Percentiles rank a stretch among this genome's conserved stretches.
Conservation (phyloP, 345 rosid genomes). For the Euphorbia tirucalli region DNA sequence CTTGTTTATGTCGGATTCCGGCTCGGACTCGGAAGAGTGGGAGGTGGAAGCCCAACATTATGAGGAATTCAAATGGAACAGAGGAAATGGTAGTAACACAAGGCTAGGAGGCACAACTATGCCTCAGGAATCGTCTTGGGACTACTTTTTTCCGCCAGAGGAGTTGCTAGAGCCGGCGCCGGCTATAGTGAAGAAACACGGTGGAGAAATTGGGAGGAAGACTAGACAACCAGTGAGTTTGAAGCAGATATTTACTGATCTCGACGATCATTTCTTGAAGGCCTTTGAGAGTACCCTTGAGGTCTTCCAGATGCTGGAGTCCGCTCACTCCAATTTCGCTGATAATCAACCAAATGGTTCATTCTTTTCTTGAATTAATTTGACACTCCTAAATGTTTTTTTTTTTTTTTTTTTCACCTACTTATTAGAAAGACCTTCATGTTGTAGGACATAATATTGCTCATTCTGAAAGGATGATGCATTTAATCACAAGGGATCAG, state of each 20-base stretch:
- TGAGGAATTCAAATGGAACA: background rate
- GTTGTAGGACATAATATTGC: slow-evolving; percentile 69
- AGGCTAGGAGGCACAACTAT: background rate
- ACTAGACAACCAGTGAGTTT: slow-evolving; percentile 29
- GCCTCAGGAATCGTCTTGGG: background rate
- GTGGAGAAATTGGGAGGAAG: slow-evolving; percentile 22
- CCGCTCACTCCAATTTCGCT: slow-evolving; percentile 94
- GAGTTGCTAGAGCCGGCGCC: slow-evolving; percentile 5
- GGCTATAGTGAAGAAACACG: slow-evolving; percentile 32
- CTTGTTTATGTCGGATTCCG: too few relatives aligned
- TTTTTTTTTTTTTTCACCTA: background rate
- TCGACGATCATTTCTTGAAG: slow-evolving; percentile 87
- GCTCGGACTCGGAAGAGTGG: too few relatives aligned
- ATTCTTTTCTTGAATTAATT: background rate
- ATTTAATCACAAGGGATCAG: slow-evolving; percentile 91
- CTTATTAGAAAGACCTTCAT: too few relatives aligned
- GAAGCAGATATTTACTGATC: slow-evolving; percentile 50
- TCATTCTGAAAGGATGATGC: slow-evolving; percentile 93
- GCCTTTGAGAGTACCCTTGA: slow-evolving; percentile 91
- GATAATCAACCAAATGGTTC: slow-evolving; percentile 66
- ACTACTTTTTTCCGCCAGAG: background rate
- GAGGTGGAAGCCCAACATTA: too few relatives aligned
- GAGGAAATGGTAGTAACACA: too few relatives aligned
- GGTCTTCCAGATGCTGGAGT: slow-evolving; percentile 94
- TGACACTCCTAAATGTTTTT: background rate